These are phyloP conservation scores for Trichocladium antarcticum DNA, from an alignment of 495 filamentous ascomycete species.

Conservation along the genomic window DNA sequence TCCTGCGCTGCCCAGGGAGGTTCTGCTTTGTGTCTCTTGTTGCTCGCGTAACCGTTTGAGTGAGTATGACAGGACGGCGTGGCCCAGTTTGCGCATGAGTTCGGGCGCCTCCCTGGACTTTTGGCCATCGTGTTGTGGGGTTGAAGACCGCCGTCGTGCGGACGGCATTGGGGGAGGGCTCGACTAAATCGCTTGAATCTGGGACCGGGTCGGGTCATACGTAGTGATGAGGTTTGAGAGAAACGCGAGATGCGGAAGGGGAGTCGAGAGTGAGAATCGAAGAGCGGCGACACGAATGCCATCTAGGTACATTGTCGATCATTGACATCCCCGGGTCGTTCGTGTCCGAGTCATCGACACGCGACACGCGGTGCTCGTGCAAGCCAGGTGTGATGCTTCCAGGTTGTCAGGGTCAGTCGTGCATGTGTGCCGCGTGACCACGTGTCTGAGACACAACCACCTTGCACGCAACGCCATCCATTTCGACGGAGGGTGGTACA, in stretches of 20 bases:
- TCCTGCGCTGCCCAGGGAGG: too few relatives aligned
- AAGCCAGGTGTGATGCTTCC: conserved; percentile 3
- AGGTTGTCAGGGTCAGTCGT: too few relatives aligned
- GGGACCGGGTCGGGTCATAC: too few relatives aligned
- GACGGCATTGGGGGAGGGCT: conserved; percentile 1
- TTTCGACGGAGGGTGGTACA: not conserved
- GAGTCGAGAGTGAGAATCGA: too few relatives aligned
- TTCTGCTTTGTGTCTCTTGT: not conserved
- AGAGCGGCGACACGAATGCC: too few relatives aligned
- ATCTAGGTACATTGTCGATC: too few relatives aligned
- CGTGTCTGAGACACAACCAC: conserved; percentile 5
- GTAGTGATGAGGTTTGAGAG: too few relatives aligned
- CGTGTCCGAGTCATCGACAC: not conserved
- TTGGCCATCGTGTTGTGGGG: not conserved
- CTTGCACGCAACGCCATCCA: not conserved
- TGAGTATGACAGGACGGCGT: conserved; percentile 18
- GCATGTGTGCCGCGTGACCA: conserved; percentile 11
- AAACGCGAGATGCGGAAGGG: too few relatives aligned
- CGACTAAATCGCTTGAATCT: too few relatives aligned
- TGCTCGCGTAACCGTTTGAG: conserved; percentile 13
- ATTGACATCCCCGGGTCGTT: too few relatives aligned
- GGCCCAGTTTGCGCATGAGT: conserved; percentile 17
- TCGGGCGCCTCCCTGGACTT: conserved; percentile 7
- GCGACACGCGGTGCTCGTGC: conserved; percentile 1
- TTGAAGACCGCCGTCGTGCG: not conserved